These are phyloP conservation scores for Dianthus caryophyllus DNA, from an alignment of 148 eudicot genomes.

Conservation along the genomic window DNA sequence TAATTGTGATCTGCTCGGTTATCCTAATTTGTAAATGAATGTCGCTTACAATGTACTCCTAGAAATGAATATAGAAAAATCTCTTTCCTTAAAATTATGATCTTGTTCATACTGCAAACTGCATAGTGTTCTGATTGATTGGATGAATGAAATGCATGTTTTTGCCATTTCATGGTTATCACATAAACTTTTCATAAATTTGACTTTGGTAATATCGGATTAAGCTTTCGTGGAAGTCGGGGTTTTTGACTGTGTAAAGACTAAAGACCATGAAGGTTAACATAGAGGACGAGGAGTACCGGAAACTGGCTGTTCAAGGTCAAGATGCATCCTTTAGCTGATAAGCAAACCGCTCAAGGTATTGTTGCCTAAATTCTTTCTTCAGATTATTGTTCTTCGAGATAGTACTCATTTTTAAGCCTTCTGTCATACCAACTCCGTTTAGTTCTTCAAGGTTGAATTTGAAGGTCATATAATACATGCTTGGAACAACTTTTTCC, in stretches of 20 bases:
- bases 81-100: neutral
- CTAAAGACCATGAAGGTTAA: neutral
- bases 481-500: no score
- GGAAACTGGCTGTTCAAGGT: neutral
- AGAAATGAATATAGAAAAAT: neutral
- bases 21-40: conserved; percentile 2
- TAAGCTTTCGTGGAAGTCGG: neutral
- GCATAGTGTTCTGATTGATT: neutral
- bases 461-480: no score
- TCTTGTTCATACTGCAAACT: neutral
- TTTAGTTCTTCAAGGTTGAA: no score
- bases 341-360: neutral
- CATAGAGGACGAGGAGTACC: neutral
- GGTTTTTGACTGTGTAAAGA: neutral
- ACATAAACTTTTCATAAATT: neutral
- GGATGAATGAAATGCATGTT: neutral
- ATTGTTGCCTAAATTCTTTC: neutral
- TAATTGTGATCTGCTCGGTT: neutral
- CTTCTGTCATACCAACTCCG: neutral
- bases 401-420: neutral
- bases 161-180: neutral
- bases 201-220: neutral
- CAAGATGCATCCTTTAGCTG: neutral
- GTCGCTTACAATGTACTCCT: neutral
- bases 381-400: neutral